Base-by-base conservation (phyloP, 495 filamentous ascomycete genomes). In the Daldinia grandis region DNA sequence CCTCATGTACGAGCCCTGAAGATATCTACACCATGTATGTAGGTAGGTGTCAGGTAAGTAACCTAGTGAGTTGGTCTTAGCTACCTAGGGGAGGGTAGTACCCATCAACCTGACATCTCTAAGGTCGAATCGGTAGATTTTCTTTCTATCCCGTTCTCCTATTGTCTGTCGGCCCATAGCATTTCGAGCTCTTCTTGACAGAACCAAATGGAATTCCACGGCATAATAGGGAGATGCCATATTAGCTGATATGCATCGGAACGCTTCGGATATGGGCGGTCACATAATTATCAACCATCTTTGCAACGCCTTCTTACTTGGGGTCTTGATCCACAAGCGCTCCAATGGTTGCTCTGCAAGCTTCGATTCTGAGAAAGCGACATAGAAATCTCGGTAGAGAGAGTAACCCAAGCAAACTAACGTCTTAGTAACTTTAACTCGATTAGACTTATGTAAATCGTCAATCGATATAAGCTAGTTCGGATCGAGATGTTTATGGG, bases 181-280 rank as follows among this genome's bases (percentile, higher is more conserved):
- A 12, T 60, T 60, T 25, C 57, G 15, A 9, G 17, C 15, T 54
- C 24, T 57, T 38, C 35, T 44, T 35, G 7, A 57, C 28, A 9
- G 37, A 61, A 60, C 27, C 40, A 42, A 31, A 58, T 65, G n/a
- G 42, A 40, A 47, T 7, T 40, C n/a, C 4, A 38, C 10, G 35
- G 27, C 37, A 44, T 66, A 33, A 2, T 53, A 56, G 12, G 38
- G 12, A 30, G 4, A 17, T 58, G 47, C 51, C 61, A 60, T 63
- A 58, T 68, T 62, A 72, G 49, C 56, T 19, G 51, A 31, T n/a
- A 27, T 62, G 65, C 70, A 68, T 62, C 65, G 70, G 65, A 58
- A 33, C 25, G 25, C 50, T 28, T 59, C 65, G 70, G 65, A 44
- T 62, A 69, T 68, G 64, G 60, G 61, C 51, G 28, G 15, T 44